These are phyloP conservation scores for Capsella rubella DNA, from an alignment of 441 rosid genomes.

Conservation along the genomic window DNA sequence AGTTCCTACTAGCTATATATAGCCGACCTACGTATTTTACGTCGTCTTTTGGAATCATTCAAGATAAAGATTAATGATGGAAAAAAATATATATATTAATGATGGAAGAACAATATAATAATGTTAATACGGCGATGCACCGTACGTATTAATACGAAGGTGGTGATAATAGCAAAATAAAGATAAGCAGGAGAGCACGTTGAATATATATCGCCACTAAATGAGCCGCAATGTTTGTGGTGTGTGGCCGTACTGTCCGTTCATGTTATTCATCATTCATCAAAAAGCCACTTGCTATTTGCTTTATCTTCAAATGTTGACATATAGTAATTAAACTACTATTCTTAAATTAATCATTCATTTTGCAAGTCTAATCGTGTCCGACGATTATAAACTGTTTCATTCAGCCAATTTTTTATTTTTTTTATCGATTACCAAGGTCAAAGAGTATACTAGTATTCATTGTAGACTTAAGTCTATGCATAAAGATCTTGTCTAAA, in stretches of 20 bases:
- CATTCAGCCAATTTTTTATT: too few species aligned
- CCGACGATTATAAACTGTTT: background rate
- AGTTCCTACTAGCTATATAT: slow-evolving; percentile 10
- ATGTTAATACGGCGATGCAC: slow-evolving; percentile 19
- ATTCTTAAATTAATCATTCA: background rate
- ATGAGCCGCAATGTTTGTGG: slow-evolving; percentile 36
- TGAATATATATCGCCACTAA: slow-evolving; percentile 20
- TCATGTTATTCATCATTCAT: slow-evolving; percentile 24
- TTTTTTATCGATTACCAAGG: background rate
- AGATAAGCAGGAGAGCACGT: slow-evolving; percentile 27
- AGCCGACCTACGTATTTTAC: slow-evolving; percentile 18
- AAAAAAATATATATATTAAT: background rate
- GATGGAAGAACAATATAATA: background rate
- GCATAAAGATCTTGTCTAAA: background rate
- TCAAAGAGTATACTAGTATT: background rate
- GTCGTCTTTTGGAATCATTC: background rate
- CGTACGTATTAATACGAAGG: slow-evolving; percentile 35
- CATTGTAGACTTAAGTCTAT: background rate
- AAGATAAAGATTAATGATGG: background rate
- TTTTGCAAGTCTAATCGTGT: background rate
- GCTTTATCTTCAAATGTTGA: background rate
- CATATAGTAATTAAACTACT: background rate
- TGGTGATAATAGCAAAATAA: background rate
- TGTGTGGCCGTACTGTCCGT: slow-evolving; percentile 32
- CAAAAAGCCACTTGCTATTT: slow-evolving; percentile 18